Base-by-base conservation (phyloP, 2,329 filamentous ascomycete genomes). In the Chaetothyriales sp. region DNA sequence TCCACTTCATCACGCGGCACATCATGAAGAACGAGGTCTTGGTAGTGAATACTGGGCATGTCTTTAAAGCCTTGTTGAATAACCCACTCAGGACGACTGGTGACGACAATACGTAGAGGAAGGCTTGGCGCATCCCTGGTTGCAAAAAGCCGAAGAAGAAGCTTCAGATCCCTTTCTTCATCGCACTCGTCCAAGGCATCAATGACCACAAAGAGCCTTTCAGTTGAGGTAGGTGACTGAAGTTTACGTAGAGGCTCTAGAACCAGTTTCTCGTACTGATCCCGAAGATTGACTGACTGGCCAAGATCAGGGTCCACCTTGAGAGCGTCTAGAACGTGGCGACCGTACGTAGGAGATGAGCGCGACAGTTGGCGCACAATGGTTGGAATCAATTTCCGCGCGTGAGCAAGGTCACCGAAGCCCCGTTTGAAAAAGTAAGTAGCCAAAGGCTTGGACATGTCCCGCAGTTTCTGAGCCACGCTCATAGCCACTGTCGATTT, bases 401-500 rank as follows among this genome's bases (percentile, higher is more conserved):
- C 3, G 3, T 9, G 15, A 20, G n/a, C 45, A 3, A 47, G 5
- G 45, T 47, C 45, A 4, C 45, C 45, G 45, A 2, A 2, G 9
- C 45, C 45, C 3, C 22, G 18, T 47, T n/a, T 15, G 9, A 47
- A 47, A 9, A 47, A 47, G 22, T 4, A 47, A 7, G 3, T 44
- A 3, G 40, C 40, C 40, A 10, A 43, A 18, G 22, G 10, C 2
- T 19, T 28, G 6, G 6, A 3, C 18, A 4, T 8, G 7, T 44
- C 3, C 2, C 7, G 15, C 3, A 44, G 40, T 19, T 2, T 3
- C 18, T 44, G 3, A 5, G 65, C 63, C 18, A 69, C 50, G 8
- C 63, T 68, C 20, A 62, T 59, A 25, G 67, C 58, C 48, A 69
- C 62, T 1, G 65, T 68, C 1, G 64, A 65, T 49, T 66, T 66